These are phyloP conservation scores for Leucosporidium creatinivorum DNA, from an alignment of 768 basidiomycete species.

Conservation along the genomic window DNA sequence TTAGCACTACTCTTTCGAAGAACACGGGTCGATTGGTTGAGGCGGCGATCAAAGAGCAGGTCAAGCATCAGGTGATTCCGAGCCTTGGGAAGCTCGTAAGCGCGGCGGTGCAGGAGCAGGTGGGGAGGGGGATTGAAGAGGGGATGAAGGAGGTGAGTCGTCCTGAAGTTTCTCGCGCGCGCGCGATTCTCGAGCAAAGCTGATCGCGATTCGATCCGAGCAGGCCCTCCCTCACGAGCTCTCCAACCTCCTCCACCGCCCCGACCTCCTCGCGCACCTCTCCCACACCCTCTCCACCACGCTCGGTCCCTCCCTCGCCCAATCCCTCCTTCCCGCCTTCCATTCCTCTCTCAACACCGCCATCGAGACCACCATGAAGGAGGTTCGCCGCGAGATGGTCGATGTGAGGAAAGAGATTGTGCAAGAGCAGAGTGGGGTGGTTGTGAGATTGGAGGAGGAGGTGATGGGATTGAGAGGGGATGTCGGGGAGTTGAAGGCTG, in stretches of 20 bases:
- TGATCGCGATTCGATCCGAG: background rate
- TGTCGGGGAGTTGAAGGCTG: constrained; percentile 10
- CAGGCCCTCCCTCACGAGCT: constrained; percentile 72
- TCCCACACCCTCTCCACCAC: constrained; percentile 64
- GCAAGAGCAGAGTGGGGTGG: constrained; percentile 70
- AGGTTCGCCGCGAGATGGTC: constrained; percentile 66
- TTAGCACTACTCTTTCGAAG: constrained; percentile 70
- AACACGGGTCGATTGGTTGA: constrained; percentile 85
- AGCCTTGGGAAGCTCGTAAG: constrained; percentile 75
- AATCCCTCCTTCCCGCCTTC: constrained; percentile 70
- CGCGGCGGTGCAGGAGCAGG: constrained; percentile 66
- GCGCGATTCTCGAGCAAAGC: no score
- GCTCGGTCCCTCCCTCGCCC: constrained; percentile 67
- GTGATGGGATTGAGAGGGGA: constrained; percentile 10
- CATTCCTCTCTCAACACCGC: constrained; percentile 64
- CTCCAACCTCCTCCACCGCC: constrained; percentile 65
- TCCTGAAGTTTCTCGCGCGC: no score
- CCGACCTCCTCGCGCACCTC: constrained; percentile 69
- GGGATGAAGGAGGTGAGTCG: constrained; percentile 62
- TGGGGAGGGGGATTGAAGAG: constrained; percentile 64
- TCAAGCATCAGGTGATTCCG: constrained; percentile 74
- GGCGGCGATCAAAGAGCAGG: constrained; percentile 72
- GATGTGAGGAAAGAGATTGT: constrained; percentile 71
- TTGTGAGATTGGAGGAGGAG: constrained; percentile 60
- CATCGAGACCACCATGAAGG: constrained; percentile 71